These are phyloP conservation scores for Musa acuminata DNA, from an alignment of 176 grass and related monocot species.

Conservation along the genomic window DNA sequence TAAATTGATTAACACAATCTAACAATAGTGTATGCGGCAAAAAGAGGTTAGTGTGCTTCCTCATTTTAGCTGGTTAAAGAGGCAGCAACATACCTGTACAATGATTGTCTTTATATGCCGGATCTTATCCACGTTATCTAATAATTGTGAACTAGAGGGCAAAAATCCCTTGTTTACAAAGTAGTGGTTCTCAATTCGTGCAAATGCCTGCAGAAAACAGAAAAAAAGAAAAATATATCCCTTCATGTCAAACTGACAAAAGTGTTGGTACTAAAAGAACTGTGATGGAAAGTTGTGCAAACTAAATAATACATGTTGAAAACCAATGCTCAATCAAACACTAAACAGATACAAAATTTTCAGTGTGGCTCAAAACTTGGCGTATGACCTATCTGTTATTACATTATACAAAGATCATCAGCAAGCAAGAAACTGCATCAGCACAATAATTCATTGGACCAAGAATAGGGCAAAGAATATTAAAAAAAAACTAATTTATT, in stretches of 20 bases:
- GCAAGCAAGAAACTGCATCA: too few relatives aligned
- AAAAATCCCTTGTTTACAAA: constrained; percentile 95
- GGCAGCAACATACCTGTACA: constrained; percentile 46
- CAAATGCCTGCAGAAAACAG: constrained; percentile 54
- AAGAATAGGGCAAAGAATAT: too few relatives aligned
- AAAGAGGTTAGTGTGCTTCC: neutral
- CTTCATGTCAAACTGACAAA: neutral
- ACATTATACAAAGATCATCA: too few relatives aligned
- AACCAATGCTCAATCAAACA: too few relatives aligned
- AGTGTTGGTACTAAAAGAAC: neutral
- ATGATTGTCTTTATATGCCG: constrained; percentile 82
- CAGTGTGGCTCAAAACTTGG: too few relatives aligned
- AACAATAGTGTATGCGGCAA: neutral
- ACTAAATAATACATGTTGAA: too few relatives aligned
- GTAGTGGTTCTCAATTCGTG: constrained; percentile 94
- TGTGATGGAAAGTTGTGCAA: neutral
- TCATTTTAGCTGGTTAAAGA: neutral
- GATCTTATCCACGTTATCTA: constrained; percentile 94
- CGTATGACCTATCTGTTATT: too few relatives aligned
- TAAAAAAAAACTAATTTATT: too few relatives aligned
- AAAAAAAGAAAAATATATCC: constrained; percentile 12
- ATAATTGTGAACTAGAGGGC: constrained; percentile 49
- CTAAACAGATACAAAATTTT: too few relatives aligned
- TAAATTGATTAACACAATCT: neutral
- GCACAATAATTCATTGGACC: too few relatives aligned